Conservation (phyloP, 768 basidiomycete species). For the Mycena chlorophos region DNA sequence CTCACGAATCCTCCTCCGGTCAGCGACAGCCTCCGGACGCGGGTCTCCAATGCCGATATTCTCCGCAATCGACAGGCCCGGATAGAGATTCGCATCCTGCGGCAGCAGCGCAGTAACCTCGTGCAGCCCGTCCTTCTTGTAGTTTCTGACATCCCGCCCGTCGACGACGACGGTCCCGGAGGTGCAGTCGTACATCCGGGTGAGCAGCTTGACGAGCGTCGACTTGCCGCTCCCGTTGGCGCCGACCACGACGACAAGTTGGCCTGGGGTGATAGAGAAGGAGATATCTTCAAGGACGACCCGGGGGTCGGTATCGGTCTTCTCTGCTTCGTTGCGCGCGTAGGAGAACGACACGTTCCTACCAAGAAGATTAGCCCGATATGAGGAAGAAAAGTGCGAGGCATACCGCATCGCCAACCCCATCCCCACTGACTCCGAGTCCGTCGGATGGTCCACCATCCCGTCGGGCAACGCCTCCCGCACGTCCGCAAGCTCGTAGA, state of each 20-base stretch:
- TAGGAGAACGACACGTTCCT: constrained; percentile 44
- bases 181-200: constrained; percentile 33
- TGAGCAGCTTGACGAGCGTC: constrained; percentile 36
- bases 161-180: constrained; percentile 36
- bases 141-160: constrained; percentile 32
- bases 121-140: constrained; percentile 31
- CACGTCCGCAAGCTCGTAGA: neutral
- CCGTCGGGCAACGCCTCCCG: neutral
- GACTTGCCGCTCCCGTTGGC: constrained; percentile 40
- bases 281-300: constrained; percentile 31
- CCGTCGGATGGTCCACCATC: neutral
- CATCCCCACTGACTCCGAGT: neutral
- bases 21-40: constrained; percentile 3
- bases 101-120: constrained; percentile 36
- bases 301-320: too few species aligned
- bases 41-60: constrained; percentile 39
- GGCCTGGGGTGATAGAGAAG: constrained; percentile 31
- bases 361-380: neutral
- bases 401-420: neutral
- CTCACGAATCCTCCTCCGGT: constrained; percentile 8
- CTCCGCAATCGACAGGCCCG: constrained; percentile 35
- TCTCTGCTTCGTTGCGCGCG: constrained; percentile 16
- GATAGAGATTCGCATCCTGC: constrained; percentile 39
- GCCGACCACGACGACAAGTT: constrained; percentile 38
- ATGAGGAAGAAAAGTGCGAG: neutral